phyloP scores from a whole-genome alignment of 1,139 yeast species.

The Scheffersomyces insectosa region DNA sequence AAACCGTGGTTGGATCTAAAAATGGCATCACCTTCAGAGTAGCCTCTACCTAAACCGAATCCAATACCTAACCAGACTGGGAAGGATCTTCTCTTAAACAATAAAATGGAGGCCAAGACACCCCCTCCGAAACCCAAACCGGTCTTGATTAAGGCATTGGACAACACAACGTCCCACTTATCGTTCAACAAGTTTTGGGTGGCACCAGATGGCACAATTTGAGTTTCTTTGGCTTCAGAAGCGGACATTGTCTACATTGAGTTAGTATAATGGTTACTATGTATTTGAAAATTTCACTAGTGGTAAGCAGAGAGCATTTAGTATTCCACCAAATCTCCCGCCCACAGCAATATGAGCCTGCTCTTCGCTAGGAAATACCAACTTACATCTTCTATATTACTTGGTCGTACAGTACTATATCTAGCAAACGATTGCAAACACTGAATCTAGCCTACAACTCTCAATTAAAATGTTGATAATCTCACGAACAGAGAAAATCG shows the following conservation, averaged over 20 bases:
- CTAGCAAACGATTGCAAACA: no score
- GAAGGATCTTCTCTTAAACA: constrained; percentile 91
- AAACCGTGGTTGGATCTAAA: constrained; percentile 80
- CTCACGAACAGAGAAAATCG: neutral
- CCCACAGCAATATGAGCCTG: no score
- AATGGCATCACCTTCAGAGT: constrained; percentile 96
- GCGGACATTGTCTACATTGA: constrained; percentile 9
- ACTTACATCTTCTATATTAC: no score
- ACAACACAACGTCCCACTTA: constrained; percentile 96
- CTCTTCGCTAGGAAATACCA: no score
- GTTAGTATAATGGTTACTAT: no score
- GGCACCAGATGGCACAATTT: constrained; percentile 39
- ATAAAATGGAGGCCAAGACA: constrained; percentile 85
- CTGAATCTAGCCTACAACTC: no score
- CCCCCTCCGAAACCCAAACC: constrained; percentile 99
- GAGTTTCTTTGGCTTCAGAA: constrained; percentile 12
- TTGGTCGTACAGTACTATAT: no score
- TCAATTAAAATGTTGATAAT: neutral
- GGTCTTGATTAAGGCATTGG: constrained; percentile 91
- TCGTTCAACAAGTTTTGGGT: constrained; percentile 76
- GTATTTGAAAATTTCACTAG: no score
- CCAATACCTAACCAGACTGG: constrained; percentile 98
- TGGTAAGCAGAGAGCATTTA: no score
- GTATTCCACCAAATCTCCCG: no score
- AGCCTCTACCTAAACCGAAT: constrained; percentile 95